Base-by-base conservation (phyloP, 495 filamentous ascomycete species). In the Annulohypoxylon bovei region DNA sequence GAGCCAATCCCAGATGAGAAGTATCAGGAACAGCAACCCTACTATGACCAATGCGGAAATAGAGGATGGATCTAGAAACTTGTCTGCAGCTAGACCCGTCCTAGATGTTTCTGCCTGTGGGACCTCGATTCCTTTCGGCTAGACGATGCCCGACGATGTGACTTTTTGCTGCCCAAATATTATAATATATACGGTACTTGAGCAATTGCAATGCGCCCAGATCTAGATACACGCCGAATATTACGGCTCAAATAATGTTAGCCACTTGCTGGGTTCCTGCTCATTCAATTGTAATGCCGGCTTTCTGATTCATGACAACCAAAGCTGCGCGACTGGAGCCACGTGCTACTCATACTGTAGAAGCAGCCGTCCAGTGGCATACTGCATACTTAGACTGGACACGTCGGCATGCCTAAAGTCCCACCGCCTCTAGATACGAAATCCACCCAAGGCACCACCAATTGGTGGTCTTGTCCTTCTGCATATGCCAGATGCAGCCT, bases 301-400 rank as follows among this genome's bases (percentile, higher is more conserved):
- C 49, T 42, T 50, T 68, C 62, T 65, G 39, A 64, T 65, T 53
- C 53, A 60, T 42, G 30, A 72, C 50, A 62, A 50, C 46, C 32
- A 62, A 62, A 28, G 65, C 47, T 64, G 53, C 59, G 46, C 58
- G 42, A 74, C 57, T 77, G 70, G 75, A 65, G 73, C 73, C 75
- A 77, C 75, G 75, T 77, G 73, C 73, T 60, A 70, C 40, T 67
- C 47, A 32, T 72, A 72, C 65, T 72, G 70, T 72, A 68, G 56
- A 65, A 68, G 58, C 32, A 61, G 40, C 12, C 60, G 32, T 40
- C 65, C 50, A 50, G 60, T 50, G 58, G 63, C 55, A 65, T 71
- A 52, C 49, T 44, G 44, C 40, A 55, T 67, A 23, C 58, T 44
- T 69, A 63, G 59, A 68, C 60, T 62, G 55, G 67, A 70, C 69